Evolutionary conservation across 2,329 filamentous ascomycete genomes (phyloP).

Genomic region (Scedosporium dehoogii): DNA sequence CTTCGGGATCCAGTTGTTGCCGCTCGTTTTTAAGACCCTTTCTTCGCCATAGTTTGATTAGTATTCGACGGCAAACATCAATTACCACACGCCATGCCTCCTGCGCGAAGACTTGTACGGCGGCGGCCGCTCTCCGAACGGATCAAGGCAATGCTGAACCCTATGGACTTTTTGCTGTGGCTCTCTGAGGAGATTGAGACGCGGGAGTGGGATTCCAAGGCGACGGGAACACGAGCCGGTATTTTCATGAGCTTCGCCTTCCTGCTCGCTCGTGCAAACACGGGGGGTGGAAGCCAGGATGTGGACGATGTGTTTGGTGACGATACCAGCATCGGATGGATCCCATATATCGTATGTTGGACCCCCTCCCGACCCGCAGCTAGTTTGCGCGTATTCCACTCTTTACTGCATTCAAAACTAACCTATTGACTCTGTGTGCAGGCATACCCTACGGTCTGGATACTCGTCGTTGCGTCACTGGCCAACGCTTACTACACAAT

Average conservation of each 20-base stretch:
- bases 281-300: conserved; percentile 33
- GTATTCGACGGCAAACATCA: not conserved
- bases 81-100: not conserved
- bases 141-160: conserved; percentile 70
- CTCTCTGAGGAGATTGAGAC: conserved; percentile 87
- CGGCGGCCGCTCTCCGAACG: conserved; percentile 70
- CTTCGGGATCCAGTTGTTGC: not conserved
- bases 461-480: conserved; percentile 55
- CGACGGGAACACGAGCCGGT: conserved; percentile 67
- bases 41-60: not conserved
- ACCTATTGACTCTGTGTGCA: conserved; percentile 20
- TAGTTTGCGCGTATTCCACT: not conserved
- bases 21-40: not conserved
- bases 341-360: conserved; percentile 42
- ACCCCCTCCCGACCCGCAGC: not conserved
- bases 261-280: conserved; percentile 74
- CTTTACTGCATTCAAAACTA: not conserved
- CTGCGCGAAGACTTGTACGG: conserved; percentile 65
- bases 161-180: conserved; percentile 83
- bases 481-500: conserved; percentile 77
- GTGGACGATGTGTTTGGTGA: conserved; percentile 83
- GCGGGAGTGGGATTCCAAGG: conserved; percentile 78
- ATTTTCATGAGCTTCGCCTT: conserved; percentile 69
- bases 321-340: conserved; percentile 52
- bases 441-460: conserved; percentile 62